These are phyloP conservation scores for Syzygium jambos DNA, from an alignment of 345 rosid genomes.

Conservation along the genomic window DNA sequence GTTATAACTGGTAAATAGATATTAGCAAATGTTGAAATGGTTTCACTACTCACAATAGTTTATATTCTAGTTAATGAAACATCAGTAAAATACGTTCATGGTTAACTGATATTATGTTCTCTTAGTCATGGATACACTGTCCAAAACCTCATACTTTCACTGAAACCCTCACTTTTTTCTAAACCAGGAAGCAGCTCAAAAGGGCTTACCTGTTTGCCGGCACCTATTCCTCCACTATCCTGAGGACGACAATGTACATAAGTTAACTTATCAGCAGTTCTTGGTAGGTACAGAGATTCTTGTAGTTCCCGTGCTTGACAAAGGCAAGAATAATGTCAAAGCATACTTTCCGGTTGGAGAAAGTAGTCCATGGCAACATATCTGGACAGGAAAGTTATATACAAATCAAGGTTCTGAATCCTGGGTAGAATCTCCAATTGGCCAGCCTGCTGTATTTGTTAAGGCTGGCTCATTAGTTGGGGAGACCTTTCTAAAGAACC, in stretches of 20 bases:
- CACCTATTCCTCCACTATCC: constrained; percentile 71
- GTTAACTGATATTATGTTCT: not conserved
- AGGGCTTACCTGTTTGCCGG: constrained; percentile 65
- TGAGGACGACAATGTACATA: constrained; percentile 37
- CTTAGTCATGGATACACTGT: not conserved
- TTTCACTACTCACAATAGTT: not conserved
- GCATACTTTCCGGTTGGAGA: constrained; percentile 57
- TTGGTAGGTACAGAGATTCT: constrained; percentile 55
- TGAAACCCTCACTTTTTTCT: not conserved
- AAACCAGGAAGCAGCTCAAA: constrained; percentile 48
- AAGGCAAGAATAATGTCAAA: constrained; percentile 37
- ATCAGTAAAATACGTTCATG: not conserved
- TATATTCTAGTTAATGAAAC: not conserved
- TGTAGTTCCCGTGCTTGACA: constrained; percentile 64
- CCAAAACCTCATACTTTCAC: constrained; percentile 5
- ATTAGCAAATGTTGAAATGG: not conserved
- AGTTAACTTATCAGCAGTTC: constrained; percentile 56
- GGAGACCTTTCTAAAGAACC: constrained; percentile 38
- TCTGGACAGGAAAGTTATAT: constrained; percentile 50
- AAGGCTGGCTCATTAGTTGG: constrained; percentile 45
- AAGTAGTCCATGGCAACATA: constrained; percentile 40
- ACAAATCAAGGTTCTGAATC: constrained; percentile 27
- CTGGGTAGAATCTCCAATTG: constrained; percentile 51
- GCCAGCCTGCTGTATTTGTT: constrained; percentile 60
- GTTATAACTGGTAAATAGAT: not conserved